Evolutionary conservation across 805 yeast species (phyloP).

Genomic region (Lipomyces spencermartinsiae): DNA sequence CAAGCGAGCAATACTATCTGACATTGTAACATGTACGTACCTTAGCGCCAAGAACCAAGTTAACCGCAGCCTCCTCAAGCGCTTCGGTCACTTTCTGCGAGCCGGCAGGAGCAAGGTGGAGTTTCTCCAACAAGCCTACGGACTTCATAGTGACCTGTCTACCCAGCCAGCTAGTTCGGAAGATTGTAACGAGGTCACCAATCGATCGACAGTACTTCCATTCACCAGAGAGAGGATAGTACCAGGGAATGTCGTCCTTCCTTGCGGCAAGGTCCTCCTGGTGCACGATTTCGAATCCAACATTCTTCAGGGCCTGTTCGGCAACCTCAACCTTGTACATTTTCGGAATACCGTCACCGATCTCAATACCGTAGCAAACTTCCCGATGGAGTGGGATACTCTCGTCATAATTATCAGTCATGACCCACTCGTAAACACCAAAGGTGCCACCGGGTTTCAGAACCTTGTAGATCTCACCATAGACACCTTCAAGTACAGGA

Average conservation of each 20-base stretch:
- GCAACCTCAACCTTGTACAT: slow-evolving; percentile 90
- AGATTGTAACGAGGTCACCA: slow-evolving; percentile 78
- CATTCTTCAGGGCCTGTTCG: slow-evolving; percentile 78
- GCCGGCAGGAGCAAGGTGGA: slow-evolving; percentile 93
- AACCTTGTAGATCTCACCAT: slow-evolving; percentile 90
- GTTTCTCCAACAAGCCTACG: slow-evolving; percentile 79
- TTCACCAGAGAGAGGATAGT: slow-evolving; percentile 94
- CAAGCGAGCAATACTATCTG: neutral
- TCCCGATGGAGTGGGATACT: slow-evolving; percentile 85
- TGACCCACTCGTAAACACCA: slow-evolving; percentile 99
- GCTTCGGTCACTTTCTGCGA: slow-evolving; percentile 88
- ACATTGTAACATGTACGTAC: slow-evolving; percentile 32
- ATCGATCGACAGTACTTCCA: slow-evolving; percentile 83
- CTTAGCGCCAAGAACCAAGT: slow-evolving; percentile 91
- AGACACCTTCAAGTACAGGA: slow-evolving; percentile 94
- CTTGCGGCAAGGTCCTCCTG: slow-evolving; percentile 81
- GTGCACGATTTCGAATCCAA: slow-evolving; percentile 83
- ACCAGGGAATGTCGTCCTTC: slow-evolving; percentile 93
- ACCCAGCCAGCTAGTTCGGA: slow-evolving; percentile 88
- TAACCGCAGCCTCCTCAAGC: slow-evolving; percentile 95
- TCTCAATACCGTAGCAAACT: slow-evolving; percentile 95
- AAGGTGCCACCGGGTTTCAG: slow-evolving; percentile 97
- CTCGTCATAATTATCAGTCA: slow-evolving; percentile 94
- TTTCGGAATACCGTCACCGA: slow-evolving; percentile 99
- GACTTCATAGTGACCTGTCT: slow-evolving; percentile 81